Percentiles rank a stretch among this genome's conserved stretches.
Evolutionary conservation across 345 rosid species (phyloP).

Genomic region (Salix suchowensis): DNA sequence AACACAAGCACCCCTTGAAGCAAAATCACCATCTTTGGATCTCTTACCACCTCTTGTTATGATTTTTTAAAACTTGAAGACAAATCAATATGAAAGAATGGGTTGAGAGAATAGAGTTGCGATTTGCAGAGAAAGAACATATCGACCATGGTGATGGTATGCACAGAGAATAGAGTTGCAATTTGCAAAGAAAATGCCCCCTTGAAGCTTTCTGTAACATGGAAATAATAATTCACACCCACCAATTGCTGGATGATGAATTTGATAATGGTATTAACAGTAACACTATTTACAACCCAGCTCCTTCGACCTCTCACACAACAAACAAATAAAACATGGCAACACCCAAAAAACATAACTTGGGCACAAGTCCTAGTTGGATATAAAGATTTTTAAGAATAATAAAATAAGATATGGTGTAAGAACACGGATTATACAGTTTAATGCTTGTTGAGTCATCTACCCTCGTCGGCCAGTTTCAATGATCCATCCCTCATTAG

Average conservation of each 20-base stretch:
- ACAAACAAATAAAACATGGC: constrained; percentile 13
- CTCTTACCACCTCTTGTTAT: no score
- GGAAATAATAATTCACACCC: not conserved
- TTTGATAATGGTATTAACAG: not conserved
- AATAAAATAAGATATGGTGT: not conserved
- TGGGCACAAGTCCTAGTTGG: constrained; percentile 17
- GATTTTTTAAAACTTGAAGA: no score
- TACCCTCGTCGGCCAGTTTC: constrained; percentile 23
- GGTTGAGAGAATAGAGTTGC: no score
- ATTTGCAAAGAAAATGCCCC: not conserved
- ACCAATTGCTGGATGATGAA: not conserved
- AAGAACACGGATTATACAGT: not conserved
- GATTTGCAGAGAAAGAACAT: not conserved
- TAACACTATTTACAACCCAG: not conserved
- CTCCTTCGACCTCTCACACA: constrained; percentile 1
- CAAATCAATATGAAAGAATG: no score
- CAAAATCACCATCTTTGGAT: no score
- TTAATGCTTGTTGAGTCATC: constrained; percentile 20
- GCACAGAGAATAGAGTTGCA: not conserved
- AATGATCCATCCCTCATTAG: constrained; percentile 28
- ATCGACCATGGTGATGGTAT: not conserved
- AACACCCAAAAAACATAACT: constrained; percentile 4
- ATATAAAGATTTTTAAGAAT: not conserved
- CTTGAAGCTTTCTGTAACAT: not conserved
- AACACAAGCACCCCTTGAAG: no score